phyloP scores from a whole-genome alignment of 441 rosid species.

The Erodium trifolium region DNA sequence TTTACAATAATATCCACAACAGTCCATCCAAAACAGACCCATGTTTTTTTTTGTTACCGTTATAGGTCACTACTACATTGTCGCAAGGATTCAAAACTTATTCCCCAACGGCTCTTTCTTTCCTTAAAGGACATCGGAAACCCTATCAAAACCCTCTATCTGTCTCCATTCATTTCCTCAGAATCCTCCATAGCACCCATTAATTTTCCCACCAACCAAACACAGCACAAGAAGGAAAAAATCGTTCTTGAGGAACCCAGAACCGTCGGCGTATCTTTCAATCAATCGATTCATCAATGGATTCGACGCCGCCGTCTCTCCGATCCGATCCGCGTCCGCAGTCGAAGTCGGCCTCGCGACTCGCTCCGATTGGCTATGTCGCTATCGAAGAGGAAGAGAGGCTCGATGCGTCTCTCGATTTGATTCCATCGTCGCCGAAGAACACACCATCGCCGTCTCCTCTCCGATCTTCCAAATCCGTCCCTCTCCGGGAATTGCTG shows the following conservation, averaged over 20 bases:
- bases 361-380: slow-evolving; percentile 2
- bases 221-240: neutral
- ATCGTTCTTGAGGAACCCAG: slow-evolving; percentile 14
- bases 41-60: slow-evolving; percentile 28
- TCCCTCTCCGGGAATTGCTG: slow-evolving; percentile 44
- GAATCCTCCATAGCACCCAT: too few relatives aligned
- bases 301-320: slow-evolving; percentile 20
- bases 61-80: slow-evolving; percentile 16
- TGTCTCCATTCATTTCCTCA: neutral
- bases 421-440: slow-evolving; percentile 31
- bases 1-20: neutral
- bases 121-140: neutral
- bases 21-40: neutral
- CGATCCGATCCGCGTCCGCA: too few relatives aligned
- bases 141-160: neutral
- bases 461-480: too few relatives aligned
- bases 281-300: slow-evolving; percentile 34
- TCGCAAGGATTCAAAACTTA: slow-evolving; percentile 23
- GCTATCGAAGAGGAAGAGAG: slow-evolving; percentile 24
- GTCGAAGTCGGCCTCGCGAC: slow-evolving; percentile 7
- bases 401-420: slow-evolving; percentile 39
- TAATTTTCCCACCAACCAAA: neutral
- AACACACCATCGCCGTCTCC: slow-evolving; percentile 14
- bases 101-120: slow-evolving; percentile 33
- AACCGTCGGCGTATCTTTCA: slow-evolving; percentile 1